phyloP scores from a whole-genome alignment of 1,284 basidiomycete genomes.

The Irpex sp. region DNA sequence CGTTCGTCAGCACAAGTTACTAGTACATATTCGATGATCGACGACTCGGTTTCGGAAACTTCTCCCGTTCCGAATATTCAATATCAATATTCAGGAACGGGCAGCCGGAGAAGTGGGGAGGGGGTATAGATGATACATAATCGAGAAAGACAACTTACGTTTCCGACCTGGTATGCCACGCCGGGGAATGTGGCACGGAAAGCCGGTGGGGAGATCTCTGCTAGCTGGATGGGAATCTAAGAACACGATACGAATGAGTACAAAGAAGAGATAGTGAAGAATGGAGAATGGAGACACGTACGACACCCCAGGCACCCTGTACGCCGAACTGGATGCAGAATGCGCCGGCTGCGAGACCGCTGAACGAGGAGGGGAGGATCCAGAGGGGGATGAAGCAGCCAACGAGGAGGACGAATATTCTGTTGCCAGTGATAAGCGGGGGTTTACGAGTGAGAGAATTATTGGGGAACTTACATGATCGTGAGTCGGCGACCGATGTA shows the following conservation, averaged over 20 bases:
- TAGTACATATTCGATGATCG: no score
- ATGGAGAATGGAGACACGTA: conserved; percentile 25
- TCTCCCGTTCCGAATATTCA: not conserved
- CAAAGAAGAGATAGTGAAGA: not conserved
- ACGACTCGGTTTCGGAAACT: not conserved
- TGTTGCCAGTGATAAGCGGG: conserved; percentile 18
- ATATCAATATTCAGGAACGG: not conserved
- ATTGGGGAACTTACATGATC: conserved; percentile 54
- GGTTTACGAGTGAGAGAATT: conserved; percentile 6
- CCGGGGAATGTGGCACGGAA: conserved; percentile 95
- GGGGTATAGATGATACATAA: not conserved
- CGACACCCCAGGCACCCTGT: conserved; percentile 81
- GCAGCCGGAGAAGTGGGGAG: not conserved
- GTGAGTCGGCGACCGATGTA: conserved; percentile 86
- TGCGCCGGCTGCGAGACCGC: conserved; percentile 68
- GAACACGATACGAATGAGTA: no score
- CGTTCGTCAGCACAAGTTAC: no score
- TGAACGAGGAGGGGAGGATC: conserved; percentile 75
- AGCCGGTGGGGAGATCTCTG: conserved; percentile 88
- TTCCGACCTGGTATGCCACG: conserved; percentile 86
- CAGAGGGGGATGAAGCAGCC: conserved; percentile 80
- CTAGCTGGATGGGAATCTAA: conserved; percentile 86
- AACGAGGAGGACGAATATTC: conserved; percentile 53
- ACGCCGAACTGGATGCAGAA: conserved; percentile 88
- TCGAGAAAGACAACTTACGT: conserved; percentile 33